A percentile compares a stretch with the other conserved stretches of the same genome.
Evolutionary conservation across 768 basidiomycete genomes (phyloP).

Genomic region (Lactarius tabidus): DNA sequence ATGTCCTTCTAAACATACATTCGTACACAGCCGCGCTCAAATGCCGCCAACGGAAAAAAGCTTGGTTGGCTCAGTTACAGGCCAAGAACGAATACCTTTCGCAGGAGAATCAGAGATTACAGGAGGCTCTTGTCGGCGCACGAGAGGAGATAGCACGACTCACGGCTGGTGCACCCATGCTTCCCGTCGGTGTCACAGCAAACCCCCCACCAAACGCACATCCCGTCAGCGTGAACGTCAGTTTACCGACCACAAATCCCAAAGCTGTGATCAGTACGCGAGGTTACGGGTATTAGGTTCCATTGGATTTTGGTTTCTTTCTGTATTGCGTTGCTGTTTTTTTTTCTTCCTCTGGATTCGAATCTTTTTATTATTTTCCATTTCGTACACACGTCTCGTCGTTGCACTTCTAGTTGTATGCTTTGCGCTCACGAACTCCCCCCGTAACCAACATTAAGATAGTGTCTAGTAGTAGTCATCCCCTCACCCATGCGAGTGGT

Average conservation of each 20-base stretch:
- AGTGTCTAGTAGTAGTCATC: slow-evolving; percentile 23
- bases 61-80: slow-evolving; percentile 91
- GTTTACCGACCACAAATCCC: slow-evolving; percentile 8
- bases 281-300: slow-evolving; percentile 23
- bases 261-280: slow-evolving; percentile 15
- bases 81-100: slow-evolving; percentile 87
- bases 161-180: slow-evolving; percentile 37
- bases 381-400: slow-evolving; percentile 15
- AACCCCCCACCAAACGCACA: slow-evolving; percentile 17
- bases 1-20: slow-evolving; percentile 16
- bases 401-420: slow-evolving; percentile 22
- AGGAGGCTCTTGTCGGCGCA: slow-evolving; percentile 77
- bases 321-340: slow-evolving; percentile 3
- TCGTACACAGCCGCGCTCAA: slow-evolving; percentile 79
- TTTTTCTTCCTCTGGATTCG: slow-evolving; percentile 10
- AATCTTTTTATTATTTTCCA: slow-evolving; percentile 20
- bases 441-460: slow-evolving; percentile 17
- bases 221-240: slow-evolving; percentile 26
- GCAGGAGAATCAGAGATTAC: slow-evolving; percentile 94
- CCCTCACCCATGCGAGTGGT: slow-evolving; percentile 6
- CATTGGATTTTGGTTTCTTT: not conserved
- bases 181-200: slow-evolving; percentile 9
- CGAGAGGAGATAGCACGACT: slow-evolving; percentile 91
- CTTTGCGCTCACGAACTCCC: slow-evolving; percentile 17
- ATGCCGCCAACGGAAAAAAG: slow-evolving; percentile 98